Base-by-base conservation (phyloP, 495 filamentous ascomycete species). In the Aspergillus bridgeri region DNA sequence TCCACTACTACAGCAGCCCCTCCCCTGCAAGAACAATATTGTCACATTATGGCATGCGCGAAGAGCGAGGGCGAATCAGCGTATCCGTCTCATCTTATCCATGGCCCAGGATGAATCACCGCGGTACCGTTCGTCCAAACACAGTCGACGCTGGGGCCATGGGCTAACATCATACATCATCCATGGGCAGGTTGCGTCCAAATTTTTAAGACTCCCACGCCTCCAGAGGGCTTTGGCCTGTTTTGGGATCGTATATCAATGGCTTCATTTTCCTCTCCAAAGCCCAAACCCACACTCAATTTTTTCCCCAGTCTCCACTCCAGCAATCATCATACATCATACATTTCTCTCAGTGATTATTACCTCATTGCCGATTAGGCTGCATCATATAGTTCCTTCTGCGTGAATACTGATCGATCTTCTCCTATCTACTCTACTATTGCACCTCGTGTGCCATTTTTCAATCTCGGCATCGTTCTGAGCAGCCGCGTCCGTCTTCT, bases 101-200 rank as follows among this genome's bases (percentile, higher is more conserved):
- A 38, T 11, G 33, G 9, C 33, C 33, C 33, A 38, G 33, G 33
- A 38, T 38, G 33, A 38, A 38, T 29, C 27, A 29, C 27, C 27
- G 27, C 27, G 27, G 27, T 29, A 29, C n/a, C n/a, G n/a, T n/a
- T n/a, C n/a, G n/a, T 38, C 33, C 33, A 38, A 38, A 38, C 33
- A 15, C 51, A 48, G 54, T 62, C 44, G 51, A 62, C 56, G 59
- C 53, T 58, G 57, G 51, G 51, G 56, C 59, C 63, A 62, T 51
- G 60, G 63, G 59, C 43, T 59, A 49, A 38, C 48, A 57, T 46
- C n/a, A 15, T 48, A 38, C 48, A 57, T 46, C n/a, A 15, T 48
- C 46, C 46, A 33, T 58, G 42, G 20, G 19, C 20, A 44, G n/a
- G 21, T 47, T 38, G 52, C 9, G 21, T 23, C n/a, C 48, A 53